phyloP scores from a whole-genome alignment of 257 asterid species.

The Penstemon davidsonii region DNA sequence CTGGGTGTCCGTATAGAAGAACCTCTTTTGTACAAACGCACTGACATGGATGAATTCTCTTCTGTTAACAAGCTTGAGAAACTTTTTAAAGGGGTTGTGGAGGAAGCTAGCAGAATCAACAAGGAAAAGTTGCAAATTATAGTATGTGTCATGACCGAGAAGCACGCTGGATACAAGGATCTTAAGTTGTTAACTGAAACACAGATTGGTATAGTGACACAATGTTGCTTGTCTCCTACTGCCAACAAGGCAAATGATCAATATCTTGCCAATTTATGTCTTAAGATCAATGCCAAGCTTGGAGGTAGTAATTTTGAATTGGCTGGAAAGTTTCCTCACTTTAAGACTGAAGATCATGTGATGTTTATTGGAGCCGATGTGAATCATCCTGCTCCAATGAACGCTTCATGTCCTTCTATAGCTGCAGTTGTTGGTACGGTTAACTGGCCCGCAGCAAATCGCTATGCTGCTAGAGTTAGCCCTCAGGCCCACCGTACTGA shows the following conservation, averaged over 20 bases:
- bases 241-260: conserved; percentile 52
- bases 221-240: conserved; percentile 41
- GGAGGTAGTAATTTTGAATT: conserved; percentile 76
- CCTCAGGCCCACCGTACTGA: conserved; percentile 66
- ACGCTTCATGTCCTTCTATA: conserved; percentile 61
- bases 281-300: conserved; percentile 69
- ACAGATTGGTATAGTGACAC: conserved; percentile 57
- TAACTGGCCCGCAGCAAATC: conserved; percentile 76
- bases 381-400: conserved; percentile 60
- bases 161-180: conserved; percentile 52
- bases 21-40: conserved; percentile 28
- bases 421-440: conserved; percentile 78
- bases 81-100: conserved; percentile 35
- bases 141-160: conserved; percentile 53
- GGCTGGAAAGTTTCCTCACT: conserved; percentile 40
- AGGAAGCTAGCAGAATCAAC: conserved; percentile 16
- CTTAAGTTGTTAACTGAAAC: conserved; percentile 75
- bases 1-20: conserved; percentile 49
- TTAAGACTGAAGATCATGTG: conserved; percentile 45
- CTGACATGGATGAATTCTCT: conserved; percentile 42
- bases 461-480: conserved; percentile 61
- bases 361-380: conserved; percentile 95
- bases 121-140: conserved; percentile 49
- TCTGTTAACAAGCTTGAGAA: conserved; percentile 32
- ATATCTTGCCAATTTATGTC: conserved; percentile 58